A percentile compares a stretch with the other conserved stretches of the same genome.
phyloP scores from a whole-genome alignment of 257 asterid species.

The Nicotiana obtusifolia region DNA sequence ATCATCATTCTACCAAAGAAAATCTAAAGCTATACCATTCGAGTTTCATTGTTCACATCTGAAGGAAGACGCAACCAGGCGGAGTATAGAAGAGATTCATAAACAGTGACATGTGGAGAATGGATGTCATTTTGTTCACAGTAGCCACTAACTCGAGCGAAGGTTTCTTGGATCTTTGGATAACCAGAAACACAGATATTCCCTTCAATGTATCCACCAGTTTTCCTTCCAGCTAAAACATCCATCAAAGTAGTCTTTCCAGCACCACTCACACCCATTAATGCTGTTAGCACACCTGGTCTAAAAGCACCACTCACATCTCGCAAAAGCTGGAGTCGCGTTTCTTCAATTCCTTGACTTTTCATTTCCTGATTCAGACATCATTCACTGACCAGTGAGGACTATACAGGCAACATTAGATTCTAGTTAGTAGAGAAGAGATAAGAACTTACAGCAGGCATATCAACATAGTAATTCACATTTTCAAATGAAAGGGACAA shows the following conservation, averaged over 20 bases:
- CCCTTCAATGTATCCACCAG: conserved; percentile 65
- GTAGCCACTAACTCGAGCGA: conserved; percentile 67
- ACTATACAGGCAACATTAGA: not conserved
- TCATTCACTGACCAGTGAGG: not conserved
- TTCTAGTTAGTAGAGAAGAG: not conserved
- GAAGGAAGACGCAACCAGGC: conserved; percentile 70
- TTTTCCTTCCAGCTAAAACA: conserved; percentile 65
- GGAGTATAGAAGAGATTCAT: conserved; percentile 56
- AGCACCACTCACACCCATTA: conserved; percentile 73
- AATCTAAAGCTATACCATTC: conserved; percentile 31
- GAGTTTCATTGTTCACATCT: conserved; percentile 35
- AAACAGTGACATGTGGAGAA: conserved; percentile 63
- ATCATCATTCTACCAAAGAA: not conserved
- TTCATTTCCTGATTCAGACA: conserved; percentile 47
- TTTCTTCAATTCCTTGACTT: conserved; percentile 53
- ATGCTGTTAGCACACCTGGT: conserved; percentile 63
- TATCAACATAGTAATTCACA: conserved; percentile 57
- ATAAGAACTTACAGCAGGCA: conserved; percentile 59
- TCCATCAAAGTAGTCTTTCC: conserved; percentile 73
- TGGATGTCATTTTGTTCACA: conserved; percentile 72
- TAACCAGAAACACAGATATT: conserved; percentile 55
- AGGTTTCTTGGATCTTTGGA: conserved; percentile 53
- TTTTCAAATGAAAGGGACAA: conserved; percentile 52
- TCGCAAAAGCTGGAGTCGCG: conserved; percentile 43
- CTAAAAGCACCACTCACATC: conserved; percentile 63